A percentile compares a stretch with the other conserved stretches of the same genome.
Evolutionary conservation across 139 green algal genomes (phyloP).

Genomic region (Coelastrella sp.): DNA sequence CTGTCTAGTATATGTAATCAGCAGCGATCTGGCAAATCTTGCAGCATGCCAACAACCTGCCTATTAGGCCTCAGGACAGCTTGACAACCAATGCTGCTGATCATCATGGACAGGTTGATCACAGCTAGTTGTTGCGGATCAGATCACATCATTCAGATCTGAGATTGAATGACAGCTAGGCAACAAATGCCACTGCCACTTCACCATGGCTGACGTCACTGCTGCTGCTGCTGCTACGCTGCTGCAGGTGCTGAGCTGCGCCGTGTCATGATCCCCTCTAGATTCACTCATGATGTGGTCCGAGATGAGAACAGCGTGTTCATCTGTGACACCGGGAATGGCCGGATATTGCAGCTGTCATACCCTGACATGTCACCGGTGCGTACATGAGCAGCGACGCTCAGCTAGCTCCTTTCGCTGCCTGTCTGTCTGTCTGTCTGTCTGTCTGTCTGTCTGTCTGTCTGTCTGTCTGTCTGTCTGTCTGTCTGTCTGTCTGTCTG

Average conservation of each 20-base stretch:
- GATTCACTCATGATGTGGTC: conserved; percentile 81
- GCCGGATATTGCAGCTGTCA: conserved; percentile 70
- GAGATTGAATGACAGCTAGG: too few relatives aligned
- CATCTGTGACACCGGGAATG: conserved; percentile 74
- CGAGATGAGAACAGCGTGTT: conserved; percentile 66
- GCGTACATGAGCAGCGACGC: not conserved
- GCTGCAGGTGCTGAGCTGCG: conserved; percentile 61
- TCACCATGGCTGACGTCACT: not conserved
- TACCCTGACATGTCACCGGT: conserved; percentile 71
- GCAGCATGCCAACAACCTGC: too few relatives aligned
- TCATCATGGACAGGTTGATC: too few relatives aligned
- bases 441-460: not conserved
- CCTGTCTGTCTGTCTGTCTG: not conserved
- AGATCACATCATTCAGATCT: too few relatives aligned
- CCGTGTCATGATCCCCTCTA: conserved; percentile 53
- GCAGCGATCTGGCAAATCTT: too few relatives aligned
- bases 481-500: not conserved
- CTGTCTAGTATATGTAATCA: too few relatives aligned
- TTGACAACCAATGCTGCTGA: too few relatives aligned
- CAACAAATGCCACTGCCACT: not conserved
- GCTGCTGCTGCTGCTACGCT: not conserved
- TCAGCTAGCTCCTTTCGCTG: not conserved
- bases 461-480: not conserved
- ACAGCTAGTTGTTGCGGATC: too few relatives aligned
- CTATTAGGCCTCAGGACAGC: too few relatives aligned